Base-by-base conservation (phyloP, 768 basidiomycete genomes). In the Candolleomyces eurysporus region DNA sequence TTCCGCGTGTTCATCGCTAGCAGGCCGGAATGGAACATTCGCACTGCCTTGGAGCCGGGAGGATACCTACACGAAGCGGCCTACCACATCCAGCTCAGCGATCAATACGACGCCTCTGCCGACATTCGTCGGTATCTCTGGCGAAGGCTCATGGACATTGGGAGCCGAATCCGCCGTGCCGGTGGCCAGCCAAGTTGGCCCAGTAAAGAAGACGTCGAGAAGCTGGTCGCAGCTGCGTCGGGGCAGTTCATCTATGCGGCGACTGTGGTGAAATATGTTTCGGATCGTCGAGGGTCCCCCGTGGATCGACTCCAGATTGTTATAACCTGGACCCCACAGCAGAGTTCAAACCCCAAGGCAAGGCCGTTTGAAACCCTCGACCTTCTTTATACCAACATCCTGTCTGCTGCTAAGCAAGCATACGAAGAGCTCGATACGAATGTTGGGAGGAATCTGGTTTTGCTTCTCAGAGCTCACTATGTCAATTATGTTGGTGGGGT, bases 191-290 rank as follows among this genome's bases (percentile, higher is more conserved):
- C 43, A n/a, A 31, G 36, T 32, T 67, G 66, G 66, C 66, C 66
- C 26, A 19, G 57, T 17, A 40, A 48, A 30, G 57, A 52, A 5
- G 60, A 45, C 5, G 26, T 62, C 21, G 31, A 49, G 13, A 48
- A 53, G 7, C 49, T 67, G 16, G 60, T 67, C 14, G 36, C 39
- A 5, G 45, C 30, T 2, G 60, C 66, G 1, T 61, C 57, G 9
- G 62, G 62, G 2, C 64, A 61, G 32, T 67, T 65, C 45, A 42
- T 65, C 26, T 67, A 57, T 48, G 61, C 60, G 5, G 55, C 59
- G 4, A 65, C 62, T 1, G 60, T 48, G 5, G n/a, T 62, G 19
- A 60, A 59, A 22, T 67, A 59, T 40, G 57, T 67, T 16, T 48
- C 36, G 63, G 70, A 68, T 56, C 49, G 40, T 13, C 11, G 57